Base-by-base conservation (phyloP, 2,329 filamentous ascomycete genomes). In the Diaporthe citrichinensis region DNA sequence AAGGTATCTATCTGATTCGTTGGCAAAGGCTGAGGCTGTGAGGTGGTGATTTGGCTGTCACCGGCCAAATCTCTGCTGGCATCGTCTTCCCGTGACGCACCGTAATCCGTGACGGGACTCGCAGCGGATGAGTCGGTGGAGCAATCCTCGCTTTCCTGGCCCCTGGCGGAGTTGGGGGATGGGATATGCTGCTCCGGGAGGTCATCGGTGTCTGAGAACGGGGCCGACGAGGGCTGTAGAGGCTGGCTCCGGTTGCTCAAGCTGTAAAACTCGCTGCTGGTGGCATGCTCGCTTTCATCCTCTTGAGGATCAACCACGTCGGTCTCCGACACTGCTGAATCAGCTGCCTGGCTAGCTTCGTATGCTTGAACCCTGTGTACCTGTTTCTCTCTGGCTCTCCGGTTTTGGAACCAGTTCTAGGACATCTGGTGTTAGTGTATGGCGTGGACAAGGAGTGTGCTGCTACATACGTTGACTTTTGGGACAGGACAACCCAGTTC, bases 321-420 rank as follows among this genome's bases (percentile, higher is more conserved):
- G 36, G 83, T 79, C 55, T 85, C 85, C 14, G 84, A 83, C 39
- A 79, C 77, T 7, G 82, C 80, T 71, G 83, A 82, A 76, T 86
- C 85, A 59, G 82, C 82, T 20, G 82, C 82, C 73, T 86, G 84
- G 31, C 84, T 84, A 31, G 86, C 86, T 78, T 89, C 87, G 76
- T 87, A 86, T 73, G 87, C 87, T 74, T 87, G 85, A 59, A 87
- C 85, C 77, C 91, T 91, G 80, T 87, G 89, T 81, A 92, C 90
- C 80, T 92, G 91, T 87, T 92, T 92, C 77, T 90, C 90, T 82
- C 91, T 90, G 72, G 91, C 91, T 71, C 91, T 87, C 76, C 91
- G 86, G 80, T 93, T 93, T 79, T 93, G 91, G 80, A 93, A 93
- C 91, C 91, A 93, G 80, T 93, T 93, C 91, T 93, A 71, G 14